Base-by-base conservation (phyloP, 2,329 filamentous ascomycete species). In the Chaetothyriales sp. region DNA sequence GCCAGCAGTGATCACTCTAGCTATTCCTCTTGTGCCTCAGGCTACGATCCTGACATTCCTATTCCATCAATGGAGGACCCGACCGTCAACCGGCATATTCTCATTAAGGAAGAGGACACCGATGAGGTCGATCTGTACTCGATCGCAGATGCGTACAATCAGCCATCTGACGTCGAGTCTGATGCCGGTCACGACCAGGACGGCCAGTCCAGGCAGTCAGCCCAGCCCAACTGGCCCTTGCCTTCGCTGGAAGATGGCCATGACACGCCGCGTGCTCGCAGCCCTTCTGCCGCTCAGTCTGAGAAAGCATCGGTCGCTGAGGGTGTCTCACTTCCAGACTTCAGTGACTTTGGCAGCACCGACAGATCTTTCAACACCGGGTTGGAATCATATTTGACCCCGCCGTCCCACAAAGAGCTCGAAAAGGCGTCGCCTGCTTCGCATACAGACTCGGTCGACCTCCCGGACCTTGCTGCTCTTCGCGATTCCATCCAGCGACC, bases 21-120 rank as follows among this genome's bases (percentile, higher is more conserved):
- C 77, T 80, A 18, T 66, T 70, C 7, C 66, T 67, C 50, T 44
- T 47, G 44, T 44, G 42, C 36, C 18, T 19, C 39, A 44, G 22
- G 18, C 8, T 75, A 87, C 53, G 88, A 96, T 63, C 90, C 90
- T 5, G 90, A 96, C 65, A 78, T 92, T 43, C 86, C 90, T 0
- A 86, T 95, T 59, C 89, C 86, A 18, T 93, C 86, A 36, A 83
- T 87, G 12, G 90, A 95, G 66, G 80, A 80, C 57, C 58, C 57
- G 3, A 60, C 57, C 7, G 54, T 56, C 15, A 51, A 43, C 7
- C 52, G 32, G 18, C 10, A 43, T n/a, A 74, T 83, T 49, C 74
- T 83, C 46, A 80, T 89, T 61, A 86, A 83, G 59, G 75, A 83
- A 61, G 71, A 73, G 19, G 68, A 71, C 25, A 77, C 82, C 20